These are phyloP conservation scores for Aspergillus clavatus DNA, from an alignment of 2,329 filamentous ascomycete species.

Conservation along the genomic window DNA sequence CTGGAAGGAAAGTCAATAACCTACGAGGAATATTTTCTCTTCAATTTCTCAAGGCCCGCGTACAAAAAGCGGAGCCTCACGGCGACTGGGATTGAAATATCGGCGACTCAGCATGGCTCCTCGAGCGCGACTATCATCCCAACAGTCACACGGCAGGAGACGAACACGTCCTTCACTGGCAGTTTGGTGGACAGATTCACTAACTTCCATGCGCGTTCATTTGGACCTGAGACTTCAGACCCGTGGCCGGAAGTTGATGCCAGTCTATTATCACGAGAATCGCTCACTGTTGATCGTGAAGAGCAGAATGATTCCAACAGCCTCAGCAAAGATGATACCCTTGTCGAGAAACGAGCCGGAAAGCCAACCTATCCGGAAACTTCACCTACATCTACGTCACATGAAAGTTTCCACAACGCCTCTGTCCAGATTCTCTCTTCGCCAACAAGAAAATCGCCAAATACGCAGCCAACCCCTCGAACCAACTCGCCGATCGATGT, in stretches of 20 bases:
- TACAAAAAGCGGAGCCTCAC: slow-evolving; percentile 38
- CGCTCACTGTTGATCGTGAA: slow-evolving; percentile 6
- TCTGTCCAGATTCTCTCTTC: background rate
- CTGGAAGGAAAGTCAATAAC: slow-evolving; percentile 22
- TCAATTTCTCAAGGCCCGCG: slow-evolving; percentile 26
- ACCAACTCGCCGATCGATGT: background rate
- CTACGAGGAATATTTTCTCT: slow-evolving; percentile 40
- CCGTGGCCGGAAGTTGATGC: slow-evolving; percentile 11
- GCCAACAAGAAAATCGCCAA: background rate
- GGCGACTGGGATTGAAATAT: slow-evolving; percentile 24
- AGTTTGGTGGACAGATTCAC: slow-evolving; percentile 24
- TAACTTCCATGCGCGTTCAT: slow-evolving; percentile 22
- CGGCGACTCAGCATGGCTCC: slow-evolving; percentile 22
- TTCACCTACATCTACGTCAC: background rate
- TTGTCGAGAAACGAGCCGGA: background rate
- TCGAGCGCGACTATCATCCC: slow-evolving; percentile 2
- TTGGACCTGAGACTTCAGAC: slow-evolving; percentile 8
- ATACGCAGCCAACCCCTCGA: background rate
- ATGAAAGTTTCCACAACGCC: background rate
- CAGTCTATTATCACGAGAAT: slow-evolving; percentile 6
- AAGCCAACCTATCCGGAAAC: too few species aligned
- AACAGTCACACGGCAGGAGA: background rate
- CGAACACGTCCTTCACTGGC: slow-evolving; percentile 21
- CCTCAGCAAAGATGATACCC: background rate
- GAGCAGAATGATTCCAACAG: background rate